These are phyloP conservation scores for Boletus vinaceobasis DNA, from an alignment of 768 basidiomycete genomes.

Conservation along the genomic window DNA sequence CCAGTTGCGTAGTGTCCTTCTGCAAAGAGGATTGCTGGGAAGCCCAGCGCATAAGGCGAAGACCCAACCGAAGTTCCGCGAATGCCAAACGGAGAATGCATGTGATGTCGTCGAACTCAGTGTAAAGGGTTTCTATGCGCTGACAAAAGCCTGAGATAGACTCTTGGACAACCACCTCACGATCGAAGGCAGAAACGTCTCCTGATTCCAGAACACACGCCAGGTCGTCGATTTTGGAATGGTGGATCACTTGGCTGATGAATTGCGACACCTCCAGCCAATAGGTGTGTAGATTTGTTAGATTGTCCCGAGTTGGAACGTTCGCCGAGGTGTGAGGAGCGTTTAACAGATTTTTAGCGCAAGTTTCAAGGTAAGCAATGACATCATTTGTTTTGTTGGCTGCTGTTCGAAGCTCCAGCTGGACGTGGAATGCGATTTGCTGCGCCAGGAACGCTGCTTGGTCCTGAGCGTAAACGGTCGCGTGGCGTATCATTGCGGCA, in stretches of 20 bases:
- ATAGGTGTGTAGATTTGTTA: conserved; percentile 54
- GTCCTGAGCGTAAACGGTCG: conserved; percentile 40
- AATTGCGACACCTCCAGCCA: conserved; percentile 82
- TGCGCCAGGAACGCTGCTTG: conserved; percentile 39
- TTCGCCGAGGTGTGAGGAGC: conserved; percentile 23
- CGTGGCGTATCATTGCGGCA: conserved; percentile 55
- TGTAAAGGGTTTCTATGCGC: conserved; percentile 65
- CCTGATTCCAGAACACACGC: conserved; percentile 33
- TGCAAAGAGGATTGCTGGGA: conserved; percentile 15
- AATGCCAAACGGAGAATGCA: conserved; percentile 65
- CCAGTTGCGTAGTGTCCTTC: conserved; percentile 22
- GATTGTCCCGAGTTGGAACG: conserved; percentile 37
- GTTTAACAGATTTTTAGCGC: conserved; percentile 31
- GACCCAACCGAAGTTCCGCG: conserved; percentile 64
- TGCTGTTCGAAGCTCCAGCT: conserved; percentile 51
- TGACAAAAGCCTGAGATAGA: conserved; percentile 76
- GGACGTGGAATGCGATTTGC: conserved; percentile 52
- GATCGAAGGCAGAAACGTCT: conserved; percentile 39
- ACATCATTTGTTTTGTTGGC: conserved; percentile 55
- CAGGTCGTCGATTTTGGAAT: conserved; percentile 50
- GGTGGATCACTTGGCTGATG: conserved; percentile 50
- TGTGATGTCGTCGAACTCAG: conserved; percentile 68
- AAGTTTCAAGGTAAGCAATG: conserved; percentile 41
- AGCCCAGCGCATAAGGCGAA: conserved; percentile 48
- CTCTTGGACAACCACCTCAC: conserved; percentile 73